Percentiles rank a stretch among this genome's conserved stretches.
Evolutionary conservation across 208 protist species (phyloP).

Genomic region (Leishmania lainsoni): DNA sequence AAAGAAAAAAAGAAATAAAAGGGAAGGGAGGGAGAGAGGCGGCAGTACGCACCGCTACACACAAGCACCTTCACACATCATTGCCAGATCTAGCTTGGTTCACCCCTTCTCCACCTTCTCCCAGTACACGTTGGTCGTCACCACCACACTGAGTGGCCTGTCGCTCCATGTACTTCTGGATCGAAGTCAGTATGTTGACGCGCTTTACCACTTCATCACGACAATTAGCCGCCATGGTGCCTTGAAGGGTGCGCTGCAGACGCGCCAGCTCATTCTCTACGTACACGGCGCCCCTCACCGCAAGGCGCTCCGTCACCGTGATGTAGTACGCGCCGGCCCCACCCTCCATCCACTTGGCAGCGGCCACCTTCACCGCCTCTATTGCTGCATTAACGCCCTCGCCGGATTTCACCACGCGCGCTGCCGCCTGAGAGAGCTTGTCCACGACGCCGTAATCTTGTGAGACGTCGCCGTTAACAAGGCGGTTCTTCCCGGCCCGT

Average conservation of each 20-base stretch:
- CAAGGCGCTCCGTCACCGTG: slow-evolving; percentile 39
- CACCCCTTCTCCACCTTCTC: background rate
- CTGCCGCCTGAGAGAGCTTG: slow-evolving; percentile 29
- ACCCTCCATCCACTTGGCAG: background rate
- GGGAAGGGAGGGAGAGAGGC: background rate
- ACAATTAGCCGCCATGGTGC: slow-evolving; percentile 22
- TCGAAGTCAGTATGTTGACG: slow-evolving; percentile 52
- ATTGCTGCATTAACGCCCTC: slow-evolving; percentile 20
- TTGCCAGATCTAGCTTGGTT: background rate
- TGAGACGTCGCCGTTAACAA: slow-evolving; percentile 55
- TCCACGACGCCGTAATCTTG: slow-evolving; percentile 42
- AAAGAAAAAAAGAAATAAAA: slow-evolving; percentile 5
- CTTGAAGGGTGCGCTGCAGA: slow-evolving; percentile 34
- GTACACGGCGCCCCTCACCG: slow-evolving; percentile 35
- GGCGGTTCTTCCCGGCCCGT: slow-evolving; percentile 42
- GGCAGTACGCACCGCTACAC: background rate
- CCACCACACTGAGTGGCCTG: background rate
- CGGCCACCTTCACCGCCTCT: slow-evolving; percentile 18
- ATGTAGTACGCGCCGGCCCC: slow-evolving; percentile 39
- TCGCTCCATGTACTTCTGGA: slow-evolving; percentile 21
- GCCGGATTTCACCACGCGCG: slow-evolving; percentile 10
- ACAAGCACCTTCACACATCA: background rate
- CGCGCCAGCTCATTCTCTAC: slow-evolving; percentile 48
- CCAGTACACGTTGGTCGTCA: background rate
- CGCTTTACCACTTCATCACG: slow-evolving; percentile 55